Conservation (phyloP, 345 rosid species). For the Arabis hirsuta region DNA sequence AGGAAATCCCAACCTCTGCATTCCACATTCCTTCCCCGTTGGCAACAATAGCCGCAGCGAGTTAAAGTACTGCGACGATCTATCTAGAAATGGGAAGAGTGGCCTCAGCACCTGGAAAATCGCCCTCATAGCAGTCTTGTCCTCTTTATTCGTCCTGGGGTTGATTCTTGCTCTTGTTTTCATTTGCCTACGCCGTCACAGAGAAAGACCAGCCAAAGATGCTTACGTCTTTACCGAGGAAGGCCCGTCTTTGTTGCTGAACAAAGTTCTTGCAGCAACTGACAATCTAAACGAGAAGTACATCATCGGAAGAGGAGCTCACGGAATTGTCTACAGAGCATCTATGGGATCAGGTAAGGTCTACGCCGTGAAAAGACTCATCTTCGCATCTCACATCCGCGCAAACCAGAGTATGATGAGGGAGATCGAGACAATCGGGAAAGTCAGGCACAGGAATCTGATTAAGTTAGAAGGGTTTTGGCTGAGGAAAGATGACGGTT, state of each 20-base stretch:
- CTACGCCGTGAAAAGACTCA: constrained; percentile 70
- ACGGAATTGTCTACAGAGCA: constrained; percentile 78
- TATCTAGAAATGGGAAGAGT: constrained; percentile 27
- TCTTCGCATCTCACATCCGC: constrained; percentile 50
- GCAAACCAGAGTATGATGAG: constrained; percentile 60
- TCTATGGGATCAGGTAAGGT: constrained; percentile 48
- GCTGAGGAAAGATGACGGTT: constrained; percentile 67
- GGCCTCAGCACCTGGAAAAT: constrained; percentile 46
- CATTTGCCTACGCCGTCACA: constrained; percentile 23
- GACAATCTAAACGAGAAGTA: constrained; percentile 66
- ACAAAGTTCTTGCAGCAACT: constrained; percentile 65
- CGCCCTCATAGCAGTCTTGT: constrained; percentile 51
- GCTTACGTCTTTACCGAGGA: constrained; percentile 49
- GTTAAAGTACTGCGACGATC: constrained; percentile 51
- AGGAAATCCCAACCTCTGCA: constrained; percentile 67
- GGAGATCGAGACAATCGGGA: constrained; percentile 68
- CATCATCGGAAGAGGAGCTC: constrained; percentile 78
- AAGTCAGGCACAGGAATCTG: constrained; percentile 75
- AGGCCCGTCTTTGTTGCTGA: constrained; percentile 56
- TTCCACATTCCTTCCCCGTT: constrained; percentile 48
- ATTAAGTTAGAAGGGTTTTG: constrained; percentile 78
- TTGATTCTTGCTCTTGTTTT: constrained; percentile 45
- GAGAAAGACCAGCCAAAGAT: constrained; percentile 32
- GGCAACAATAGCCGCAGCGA: constrained; percentile 40
- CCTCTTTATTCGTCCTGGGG: constrained; percentile 38